Percentiles rank a stretch among this genome's conserved stretches.
phyloP scores from a whole-genome alignment of 257 asterid genomes.

The Solanum ahanhuiri region DNA sequence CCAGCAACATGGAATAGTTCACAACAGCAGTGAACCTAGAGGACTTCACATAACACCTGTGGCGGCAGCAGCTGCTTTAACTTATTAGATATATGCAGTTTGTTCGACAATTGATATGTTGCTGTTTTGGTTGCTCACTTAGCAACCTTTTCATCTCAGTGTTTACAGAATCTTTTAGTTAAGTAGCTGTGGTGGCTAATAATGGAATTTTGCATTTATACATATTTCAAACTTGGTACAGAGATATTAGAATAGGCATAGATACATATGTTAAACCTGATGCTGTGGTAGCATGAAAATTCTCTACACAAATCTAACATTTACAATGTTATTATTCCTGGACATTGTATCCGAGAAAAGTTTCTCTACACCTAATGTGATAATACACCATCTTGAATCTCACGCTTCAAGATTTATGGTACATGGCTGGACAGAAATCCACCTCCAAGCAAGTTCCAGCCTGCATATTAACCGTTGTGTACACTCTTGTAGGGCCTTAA shows the following conservation, averaged over 20 bases:
- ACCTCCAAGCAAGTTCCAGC: not conserved
- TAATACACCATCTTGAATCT: not conserved
- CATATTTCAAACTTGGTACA: not conserved
- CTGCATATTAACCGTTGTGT: not conserved
- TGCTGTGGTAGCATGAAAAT: not conserved
- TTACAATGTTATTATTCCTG: not conserved
- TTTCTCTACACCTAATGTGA: not conserved
- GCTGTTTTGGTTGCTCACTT: not conserved
- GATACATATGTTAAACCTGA: not conserved
- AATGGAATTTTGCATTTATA: not conserved
- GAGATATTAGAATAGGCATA: not conserved
- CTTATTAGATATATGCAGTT: not conserved
- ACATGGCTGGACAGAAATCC: not conserved
- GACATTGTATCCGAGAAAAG: not conserved
- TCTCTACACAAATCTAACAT: not conserved
- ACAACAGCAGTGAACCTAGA: constrained; percentile 26
- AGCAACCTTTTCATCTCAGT: not conserved
- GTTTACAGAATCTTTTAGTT: not conserved
- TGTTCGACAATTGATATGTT: not conserved
- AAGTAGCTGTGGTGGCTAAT: not conserved
- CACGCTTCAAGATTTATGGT: not conserved
- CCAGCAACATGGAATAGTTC: constrained; percentile 34
- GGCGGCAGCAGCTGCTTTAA: constrained; percentile 14
- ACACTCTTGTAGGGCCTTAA: not conserved
- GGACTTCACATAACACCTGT: constrained; percentile 8